phyloP scores from a whole-genome alignment of 176 grass and related monocot species.

The Cenchrus purpureus region DNA sequence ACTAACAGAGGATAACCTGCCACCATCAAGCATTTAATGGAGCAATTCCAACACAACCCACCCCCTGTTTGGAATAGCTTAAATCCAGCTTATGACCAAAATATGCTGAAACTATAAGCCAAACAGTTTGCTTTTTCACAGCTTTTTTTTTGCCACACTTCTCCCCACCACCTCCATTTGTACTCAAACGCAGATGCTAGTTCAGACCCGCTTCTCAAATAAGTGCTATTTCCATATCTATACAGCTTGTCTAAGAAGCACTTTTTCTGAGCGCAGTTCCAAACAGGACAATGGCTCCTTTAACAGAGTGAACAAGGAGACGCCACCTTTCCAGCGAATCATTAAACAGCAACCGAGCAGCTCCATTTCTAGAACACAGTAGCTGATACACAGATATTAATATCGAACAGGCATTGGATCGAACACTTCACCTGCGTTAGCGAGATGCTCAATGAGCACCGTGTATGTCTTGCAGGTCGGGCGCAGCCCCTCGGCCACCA shows the following conservation, averaged over 20 bases:
- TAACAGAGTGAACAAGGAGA: not conserved
- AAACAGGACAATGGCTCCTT: not conserved
- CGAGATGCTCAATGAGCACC: constrained; percentile 75
- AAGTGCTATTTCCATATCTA: no score
- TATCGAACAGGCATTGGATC: constrained; percentile 13
- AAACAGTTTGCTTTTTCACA: no score
- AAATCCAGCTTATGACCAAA: no score
- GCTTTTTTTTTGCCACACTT: no score
- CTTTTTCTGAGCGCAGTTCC: no score
- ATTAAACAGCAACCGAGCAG: not conserved
- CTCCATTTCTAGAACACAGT: not conserved
- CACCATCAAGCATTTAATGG: not conserved
- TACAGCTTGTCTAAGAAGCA: no score
- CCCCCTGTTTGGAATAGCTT: not conserved
- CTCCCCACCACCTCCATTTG: no score
- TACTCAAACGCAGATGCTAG: no score
- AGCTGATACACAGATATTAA: not conserved
- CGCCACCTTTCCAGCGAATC: not conserved
- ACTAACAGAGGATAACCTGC: not conserved
- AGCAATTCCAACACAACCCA: not conserved
- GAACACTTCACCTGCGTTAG: constrained; percentile 59
- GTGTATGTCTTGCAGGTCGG: constrained; percentile 80
- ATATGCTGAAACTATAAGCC: no score
- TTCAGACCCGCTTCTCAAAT: no score
- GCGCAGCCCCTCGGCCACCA: constrained; percentile 61